Evolutionary conservation across 2,329 filamentous ascomycete species (phyloP), one percentile per base, ranked within the genome.

Genomic region (Fonsecaea monophora): DNA sequence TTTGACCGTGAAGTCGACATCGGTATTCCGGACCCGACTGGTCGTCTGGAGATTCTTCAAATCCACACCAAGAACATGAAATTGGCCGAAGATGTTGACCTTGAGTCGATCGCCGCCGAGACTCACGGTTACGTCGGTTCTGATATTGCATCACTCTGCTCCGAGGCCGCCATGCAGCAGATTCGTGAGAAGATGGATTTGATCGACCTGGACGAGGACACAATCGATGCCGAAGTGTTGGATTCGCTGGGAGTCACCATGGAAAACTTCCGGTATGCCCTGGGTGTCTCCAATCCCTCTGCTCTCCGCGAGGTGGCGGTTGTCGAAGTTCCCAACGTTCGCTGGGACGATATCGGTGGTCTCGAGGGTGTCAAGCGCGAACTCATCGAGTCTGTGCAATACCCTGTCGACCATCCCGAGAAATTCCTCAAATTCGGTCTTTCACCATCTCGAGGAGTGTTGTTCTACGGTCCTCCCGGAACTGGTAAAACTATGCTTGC

Each of bases 21-120:
- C 77, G 94, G 94, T 77, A 96, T 98, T 73, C 95, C 95, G 62
- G 95, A 98, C 83, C 95, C 95, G 60, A 98, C 94, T 75, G 95
- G 95, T 71, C 95, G 95, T 87, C 91, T 99, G 42, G 95, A 99
- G 86, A 98, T 99, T 77, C 89, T 99, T 68, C 92, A 96, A 82
- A 99, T 99, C 74, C 95, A 99, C 87, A 99, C 95, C 81, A 99
- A 99, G 90, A 99, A 99, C 88, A 99, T 99, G 95, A 99, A 99
- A 86, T 88, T 99, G 69, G 93, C 83, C 67, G 95, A 98, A 66
- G 95, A 98, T 75, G 95, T 99, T 69, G 95, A 99, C 76, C 88
- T 99, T 53, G 94, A 97, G 85, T 90, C 93, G 76, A 97, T 99
- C 76, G 95, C 95, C 62, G 89, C 95, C 35, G 95, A 99, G 85